Conservation (phyloP, 352 stramenopile species). For the Phytophthora palmivora region DNA sequence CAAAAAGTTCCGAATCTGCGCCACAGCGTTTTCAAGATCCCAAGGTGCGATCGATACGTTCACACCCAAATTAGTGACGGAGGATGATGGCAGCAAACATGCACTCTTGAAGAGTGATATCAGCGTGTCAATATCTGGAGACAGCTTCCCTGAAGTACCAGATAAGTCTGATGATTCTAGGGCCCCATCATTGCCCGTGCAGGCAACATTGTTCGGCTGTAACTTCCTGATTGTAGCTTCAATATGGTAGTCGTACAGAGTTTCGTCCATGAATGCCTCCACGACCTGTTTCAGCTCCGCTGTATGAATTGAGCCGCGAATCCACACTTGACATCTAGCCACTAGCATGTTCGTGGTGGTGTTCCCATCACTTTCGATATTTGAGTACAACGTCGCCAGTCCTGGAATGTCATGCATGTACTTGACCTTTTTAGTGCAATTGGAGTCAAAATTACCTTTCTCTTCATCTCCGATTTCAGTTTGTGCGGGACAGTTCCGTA, state of each 20-base stretch:
- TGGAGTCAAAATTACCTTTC: conserved; percentile 1
- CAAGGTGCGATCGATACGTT: conserved; percentile 58
- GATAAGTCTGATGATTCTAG: conserved; percentile 10
- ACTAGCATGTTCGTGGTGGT: conserved; percentile 25
- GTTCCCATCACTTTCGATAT: conserved; percentile 2
- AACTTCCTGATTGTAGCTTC: conserved; percentile 58
- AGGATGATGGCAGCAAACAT: conserved; percentile 55
- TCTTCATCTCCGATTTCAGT: conserved; percentile 9
- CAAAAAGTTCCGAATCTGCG: conserved; percentile 63
- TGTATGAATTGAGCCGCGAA: conserved; percentile 68
- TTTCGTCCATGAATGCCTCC: conserved; percentile 78
- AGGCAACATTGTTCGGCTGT: conserved; percentile 17
- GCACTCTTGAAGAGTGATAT: conserved; percentile 63
- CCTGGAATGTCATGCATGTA: conserved; percentile 35
- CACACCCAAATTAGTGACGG: conserved; percentile 58
- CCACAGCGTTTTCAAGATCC: conserved; percentile 66
- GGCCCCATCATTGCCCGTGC: conserved; percentile 4
- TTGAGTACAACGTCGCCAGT: conserved; percentile 27
- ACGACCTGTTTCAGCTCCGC: conserved; percentile 63
- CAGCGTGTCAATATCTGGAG: conserved; percentile 42
- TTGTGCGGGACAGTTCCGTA: conserved; percentile 27
- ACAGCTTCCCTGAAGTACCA: conserved; percentile 17
- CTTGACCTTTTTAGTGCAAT: conserved; percentile 16
- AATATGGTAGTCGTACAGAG: conserved; percentile 83
- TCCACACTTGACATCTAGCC: conserved; percentile 75